Evolutionary conservation across 257 asterid genomes (phyloP), one percentile per base, ranked within the genome.

Genomic region (Gentiana macrophylla): DNA sequence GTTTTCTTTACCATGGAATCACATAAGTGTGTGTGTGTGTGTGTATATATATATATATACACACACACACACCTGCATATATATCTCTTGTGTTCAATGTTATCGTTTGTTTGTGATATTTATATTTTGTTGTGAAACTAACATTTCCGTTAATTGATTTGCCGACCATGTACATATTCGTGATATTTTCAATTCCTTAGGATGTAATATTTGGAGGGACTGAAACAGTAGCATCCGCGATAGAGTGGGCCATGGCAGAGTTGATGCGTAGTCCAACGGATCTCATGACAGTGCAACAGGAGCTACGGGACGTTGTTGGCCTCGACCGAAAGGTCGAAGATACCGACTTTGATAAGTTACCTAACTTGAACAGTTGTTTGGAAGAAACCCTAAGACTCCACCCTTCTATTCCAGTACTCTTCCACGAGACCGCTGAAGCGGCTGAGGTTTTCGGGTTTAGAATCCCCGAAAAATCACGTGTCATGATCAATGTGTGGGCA

Each of bases 141-240:
- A 15, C 24, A 15, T 15, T 15, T 15, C 24, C 24, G 24, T 15
- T 15, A 15, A 15, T 15, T 15, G 24, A 15, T 15, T 15, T 15
- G 24, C 24, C 24, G 24, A 15, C 24, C 24, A 15, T 15, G 24
- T 15, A 15, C 24, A 15, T 15, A 15, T 15, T 15, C 24, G 24
- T 15, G 24, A 15, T 15, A 0, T 15, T 15, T 15, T 15, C 24
- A 15, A 15, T 15, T 45, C 7, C 7, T 2, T 37, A 75, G 84
- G 81, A 78, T 41, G 77, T 78, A 6, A 78, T 78, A 81, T 78
- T 78, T 46, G 84, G 84, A 52, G 86, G 83, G 1, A 74, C 72
- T 0, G 86, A 80, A 13, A 71, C 83, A 0, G 80, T 74, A 1
- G 83, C 83, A 13, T 73, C 80, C 0, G 79, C 75, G 1, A 61